Base-by-base conservation (phyloP, 495 filamentous ascomycete species). In the Penicillium antarcticum region DNA sequence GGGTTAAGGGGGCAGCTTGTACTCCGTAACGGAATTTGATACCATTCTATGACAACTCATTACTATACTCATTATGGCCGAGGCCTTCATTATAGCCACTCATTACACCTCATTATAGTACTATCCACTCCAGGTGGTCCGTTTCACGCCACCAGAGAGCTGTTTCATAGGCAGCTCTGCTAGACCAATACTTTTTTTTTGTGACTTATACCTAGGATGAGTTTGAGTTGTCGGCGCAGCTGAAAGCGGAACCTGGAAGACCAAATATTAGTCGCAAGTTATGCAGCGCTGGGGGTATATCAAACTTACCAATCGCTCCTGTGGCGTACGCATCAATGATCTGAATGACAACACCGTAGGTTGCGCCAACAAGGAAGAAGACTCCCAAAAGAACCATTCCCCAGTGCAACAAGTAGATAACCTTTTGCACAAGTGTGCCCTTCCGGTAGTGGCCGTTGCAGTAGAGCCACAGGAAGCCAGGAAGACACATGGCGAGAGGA, bases 381-480 rank as follows among this genome's bases (percentile, higher is more conserved):
- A 58, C 8, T 26, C 61, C 61, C 0, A 63, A 48, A n/a, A 57
- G 17, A 5, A 59, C 42, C 32, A 59, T 40, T 9, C 40, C 51
- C 38, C 33, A 36, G 36, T 59, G 56, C 14, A 59, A 17, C 7
- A 48, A 11, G 18, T 55, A 59, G 5, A 51, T 37, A 1, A 52
- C 31, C 47, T 51, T 51, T 34, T 63, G 51, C 19, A 39, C 2
- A 19, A 53, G 4, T 8, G 51, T 44, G 9, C 57, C 61, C n/a
- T 39, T 57, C 19, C 42, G 21, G 37, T 61, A 63, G 24, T 61
- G 31, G 12, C 48, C 41, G 40, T 75, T 62, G 50, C 75, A 69
- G 53, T 74, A 58, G n/a, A 76, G 45, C 75, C 72, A 78, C 23
- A 77, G 54, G 38, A 59, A 65, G 0, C 68, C 71, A 5, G 74